Evolutionary conservation across 805 yeast genomes (phyloP), one percentile per base, ranked within the genome.

Genomic region (Candida sithepensis): DNA sequence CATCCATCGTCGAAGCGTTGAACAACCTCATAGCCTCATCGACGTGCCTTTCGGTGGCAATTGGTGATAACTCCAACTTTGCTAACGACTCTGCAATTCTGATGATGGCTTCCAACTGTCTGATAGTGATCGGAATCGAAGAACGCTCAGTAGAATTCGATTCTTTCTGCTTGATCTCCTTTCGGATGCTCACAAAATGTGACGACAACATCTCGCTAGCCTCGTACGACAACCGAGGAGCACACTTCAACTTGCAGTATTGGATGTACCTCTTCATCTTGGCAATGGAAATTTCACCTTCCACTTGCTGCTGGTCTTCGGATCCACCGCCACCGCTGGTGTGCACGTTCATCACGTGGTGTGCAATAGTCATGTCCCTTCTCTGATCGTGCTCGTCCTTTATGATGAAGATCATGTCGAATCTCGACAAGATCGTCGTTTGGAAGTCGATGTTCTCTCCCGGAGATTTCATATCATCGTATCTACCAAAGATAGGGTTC

Each of bases 361-460:
- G 82, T 3, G 99, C 99, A 59, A 94, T 90, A 1, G 89, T 80
- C 41, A 83, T 78, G 72, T 94, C 99, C 60, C 96, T 77, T 37
- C 73, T 77, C 55, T 84, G 88, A 63, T 90, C 84, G 67, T 94
- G 98, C 46, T 87, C 96, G 70, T 94, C 99, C 62, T 90, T 92
- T 45, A 94, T 96, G 58, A 94, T 88, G 69, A 89, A 94, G 60
- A 94, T 94, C 98, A 94, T 94, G 70, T 94, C 99, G 66, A 94
- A 94, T 72, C 99, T 85, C 12, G 99, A 94, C 67, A 94, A 74
- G 68, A 94, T 87, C 1, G 99, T 92, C 1, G 96, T 88, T 69
- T 94, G 99, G 73, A 94, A 94, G 67, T 94, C 99, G 59, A 94
- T 92, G 61, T 94, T 94, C 64, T 94, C 99, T 52, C 99, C 98